phyloP scores from a whole-genome alignment of 2,329 filamentous ascomycete species.

The Xylaria sp. region DNA sequence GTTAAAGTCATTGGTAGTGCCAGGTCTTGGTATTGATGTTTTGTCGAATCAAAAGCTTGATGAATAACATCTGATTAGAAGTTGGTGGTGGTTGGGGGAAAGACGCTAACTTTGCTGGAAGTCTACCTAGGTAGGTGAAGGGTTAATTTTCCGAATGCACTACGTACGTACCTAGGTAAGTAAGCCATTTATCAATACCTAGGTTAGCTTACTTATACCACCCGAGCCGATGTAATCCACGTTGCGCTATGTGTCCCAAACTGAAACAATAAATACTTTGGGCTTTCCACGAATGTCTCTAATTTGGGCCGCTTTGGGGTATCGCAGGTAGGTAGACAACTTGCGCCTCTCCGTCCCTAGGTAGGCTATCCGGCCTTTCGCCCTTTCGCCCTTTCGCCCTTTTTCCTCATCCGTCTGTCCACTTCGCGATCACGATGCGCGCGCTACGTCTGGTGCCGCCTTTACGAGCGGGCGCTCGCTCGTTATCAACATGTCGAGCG shows the following conservation, averaged over 20 bases:
- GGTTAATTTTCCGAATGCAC: too few relatives aligned
- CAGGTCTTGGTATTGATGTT: too few relatives aligned
- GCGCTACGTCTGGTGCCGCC: conserved; percentile 34
- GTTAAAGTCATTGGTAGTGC: background rate
- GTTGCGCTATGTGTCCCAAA: background rate
- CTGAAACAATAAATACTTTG: conserved; percentile 14
- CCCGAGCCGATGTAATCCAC: background rate
- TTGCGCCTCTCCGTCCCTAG: background rate
- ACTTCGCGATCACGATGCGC: conserved; percentile 37
- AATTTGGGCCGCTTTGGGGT: background rate
- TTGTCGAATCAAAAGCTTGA: too few relatives aligned
- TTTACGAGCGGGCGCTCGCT: conserved; percentile 23
- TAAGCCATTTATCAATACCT: background rate
- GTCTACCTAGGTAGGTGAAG: too few relatives aligned
- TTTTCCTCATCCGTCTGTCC: background rate
- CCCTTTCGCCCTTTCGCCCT: background rate
- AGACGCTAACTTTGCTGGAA: too few relatives aligned
- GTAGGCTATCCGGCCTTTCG: background rate
- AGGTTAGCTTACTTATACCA: background rate
- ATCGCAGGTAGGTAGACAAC: background rate
- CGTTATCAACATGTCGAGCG: conserved; percentile 11
- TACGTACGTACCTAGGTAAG: too few relatives aligned
- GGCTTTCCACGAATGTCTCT: too few relatives aligned
- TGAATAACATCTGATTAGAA: too few relatives aligned
- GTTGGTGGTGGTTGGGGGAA: too few relatives aligned